Evolutionary conservation across 1,284 basidiomycete genomes (phyloP).

Genomic region (Tilletia horrida): DNA sequence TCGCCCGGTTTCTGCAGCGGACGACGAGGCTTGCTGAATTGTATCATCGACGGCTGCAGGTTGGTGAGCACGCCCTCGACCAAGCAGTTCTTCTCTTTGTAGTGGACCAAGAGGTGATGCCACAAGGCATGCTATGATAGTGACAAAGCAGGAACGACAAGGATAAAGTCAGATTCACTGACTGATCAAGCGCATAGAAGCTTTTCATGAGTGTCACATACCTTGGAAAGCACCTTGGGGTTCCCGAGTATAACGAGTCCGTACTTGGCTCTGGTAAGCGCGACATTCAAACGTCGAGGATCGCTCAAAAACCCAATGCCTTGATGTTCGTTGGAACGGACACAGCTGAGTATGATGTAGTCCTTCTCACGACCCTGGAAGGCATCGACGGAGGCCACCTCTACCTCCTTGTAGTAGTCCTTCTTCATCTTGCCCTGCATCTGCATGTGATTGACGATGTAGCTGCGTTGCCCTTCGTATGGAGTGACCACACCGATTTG

Average conservation of each 20-base stretch:
- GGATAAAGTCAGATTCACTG: neutral
- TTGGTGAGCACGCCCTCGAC: constrained; percentile 97
- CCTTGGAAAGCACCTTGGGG: constrained; percentile 95
- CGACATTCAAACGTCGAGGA: constrained; percentile 92
- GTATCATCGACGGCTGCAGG: constrained; percentile 95
- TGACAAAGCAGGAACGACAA: constrained; percentile 18
- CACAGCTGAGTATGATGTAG: constrained; percentile 97
- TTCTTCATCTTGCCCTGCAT: constrained; percentile 97
- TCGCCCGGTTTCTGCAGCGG: constrained; percentile 49
- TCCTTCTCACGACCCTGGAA: constrained; percentile 99
- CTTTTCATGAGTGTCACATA: neutral
- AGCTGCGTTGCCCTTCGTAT: constrained; percentile 98
- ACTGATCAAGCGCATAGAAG: neutral
- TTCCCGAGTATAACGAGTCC: constrained; percentile 97
- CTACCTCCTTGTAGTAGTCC: constrained; percentile 97
- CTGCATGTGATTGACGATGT: constrained; percentile 99
- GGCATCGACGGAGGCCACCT: constrained; percentile 97
- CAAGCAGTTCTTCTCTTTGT: constrained; percentile 90
- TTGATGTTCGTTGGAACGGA: constrained; percentile 98
- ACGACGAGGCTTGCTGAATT: constrained; percentile 63
- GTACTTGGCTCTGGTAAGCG: constrained; percentile 93
- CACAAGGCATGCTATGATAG: constrained; percentile 85
- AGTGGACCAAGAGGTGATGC: constrained; percentile 97
- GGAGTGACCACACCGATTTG: constrained; percentile 99
- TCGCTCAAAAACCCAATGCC: constrained; percentile 99